Percentiles rank a stretch among this genome's conserved stretches.
These are phyloP conservation scores for Botrytis hyacinthi DNA, from an alignment of 2,329 filamentous ascomycete genomes.

Conservation along the genomic window DNA sequence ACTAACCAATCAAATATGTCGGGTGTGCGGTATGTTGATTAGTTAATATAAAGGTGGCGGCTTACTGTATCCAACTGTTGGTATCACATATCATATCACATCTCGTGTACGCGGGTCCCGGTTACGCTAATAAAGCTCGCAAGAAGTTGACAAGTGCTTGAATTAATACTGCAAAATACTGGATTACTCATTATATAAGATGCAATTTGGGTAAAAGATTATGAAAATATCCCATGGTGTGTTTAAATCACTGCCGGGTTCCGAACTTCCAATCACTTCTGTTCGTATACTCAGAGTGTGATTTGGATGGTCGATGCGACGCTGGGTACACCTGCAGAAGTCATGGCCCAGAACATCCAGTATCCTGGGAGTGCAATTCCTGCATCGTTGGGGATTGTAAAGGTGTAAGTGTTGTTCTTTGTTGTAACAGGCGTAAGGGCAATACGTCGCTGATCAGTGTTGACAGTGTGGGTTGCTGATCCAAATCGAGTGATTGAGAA, in stretches of 20 bases:
- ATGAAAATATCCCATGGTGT: background rate
- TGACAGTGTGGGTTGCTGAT: slow-evolving; percentile 53
- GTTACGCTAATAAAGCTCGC: background rate
- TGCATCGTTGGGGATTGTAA: slow-evolving; percentile 47
- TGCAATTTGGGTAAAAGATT: background rate
- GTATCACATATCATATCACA: background rate
- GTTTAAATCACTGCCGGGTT: background rate
- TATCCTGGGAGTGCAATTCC: slow-evolving; percentile 53
- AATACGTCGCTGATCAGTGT: slow-evolving; percentile 57
- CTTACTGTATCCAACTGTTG: background rate
- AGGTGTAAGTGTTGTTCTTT: slow-evolving; percentile 39
- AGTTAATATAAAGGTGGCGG: background rate
- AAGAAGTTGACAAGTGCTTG: background rate
- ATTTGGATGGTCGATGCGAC: slow-evolving; percentile 35
- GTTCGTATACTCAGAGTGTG: background rate
- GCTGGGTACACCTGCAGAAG: slow-evolving; percentile 47
- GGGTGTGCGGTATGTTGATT: background rate
- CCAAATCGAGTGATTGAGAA: slow-evolving; percentile 50
- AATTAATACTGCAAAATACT: background rate
- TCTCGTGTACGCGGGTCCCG: background rate
- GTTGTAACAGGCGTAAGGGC: slow-evolving; percentile 40
- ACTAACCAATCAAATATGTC: background rate
- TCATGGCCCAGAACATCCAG: slow-evolving; percentile 54
- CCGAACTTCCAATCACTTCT: background rate
- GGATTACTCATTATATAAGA: background rate